Percentiles rank a stretch among this genome's conserved stretches.
These are phyloP conservation scores for Penicillium herquei DNA, from an alignment of 495 filamentous ascomycete species.

Conservation along the genomic window DNA sequence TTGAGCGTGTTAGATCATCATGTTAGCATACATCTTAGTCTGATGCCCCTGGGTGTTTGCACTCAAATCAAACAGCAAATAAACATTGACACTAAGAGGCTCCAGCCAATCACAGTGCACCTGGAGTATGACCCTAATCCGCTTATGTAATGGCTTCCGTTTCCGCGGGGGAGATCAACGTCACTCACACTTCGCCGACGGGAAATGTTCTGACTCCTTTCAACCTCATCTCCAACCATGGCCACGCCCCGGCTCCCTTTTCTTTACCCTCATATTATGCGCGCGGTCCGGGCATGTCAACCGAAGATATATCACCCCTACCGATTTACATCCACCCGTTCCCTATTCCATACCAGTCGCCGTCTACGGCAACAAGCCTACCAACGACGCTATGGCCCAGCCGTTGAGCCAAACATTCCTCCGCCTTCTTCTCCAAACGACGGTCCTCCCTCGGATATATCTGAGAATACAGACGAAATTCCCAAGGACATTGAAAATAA, in stretches of 20 bases:
- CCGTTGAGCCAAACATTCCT: constrained; percentile 45
- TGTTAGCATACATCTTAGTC: not conserved
- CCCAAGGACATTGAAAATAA: constrained; percentile 13
- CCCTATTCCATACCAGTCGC: constrained; percentile 40
- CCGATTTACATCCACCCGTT: constrained; percentile 21
- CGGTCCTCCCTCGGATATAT: not conserved
- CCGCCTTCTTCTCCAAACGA: constrained; percentile 34
- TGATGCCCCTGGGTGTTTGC: not conserved
- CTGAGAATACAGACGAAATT: not conserved
- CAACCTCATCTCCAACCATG: constrained; percentile 47
- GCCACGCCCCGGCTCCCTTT: constrained; percentile 67
- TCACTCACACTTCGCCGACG: constrained; percentile 22
- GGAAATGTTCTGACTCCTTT: constrained; percentile 16
- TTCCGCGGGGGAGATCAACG: constrained; percentile 38
- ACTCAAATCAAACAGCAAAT: not conserved
- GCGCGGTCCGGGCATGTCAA: constrained; percentile 38
- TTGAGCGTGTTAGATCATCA: not conserved
- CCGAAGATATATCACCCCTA: constrained; percentile 31
- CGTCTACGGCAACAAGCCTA: constrained; percentile 42
- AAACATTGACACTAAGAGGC: not conserved
- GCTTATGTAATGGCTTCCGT: constrained; percentile 20
- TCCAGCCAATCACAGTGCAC: constrained; percentile 1
- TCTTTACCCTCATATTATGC: constrained; percentile 70
- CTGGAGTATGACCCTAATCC: not conserved
- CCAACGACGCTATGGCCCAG: constrained; percentile 51